phyloP scores from a whole-genome alignment of 805 yeast species.

The Pichia exigua region DNA sequence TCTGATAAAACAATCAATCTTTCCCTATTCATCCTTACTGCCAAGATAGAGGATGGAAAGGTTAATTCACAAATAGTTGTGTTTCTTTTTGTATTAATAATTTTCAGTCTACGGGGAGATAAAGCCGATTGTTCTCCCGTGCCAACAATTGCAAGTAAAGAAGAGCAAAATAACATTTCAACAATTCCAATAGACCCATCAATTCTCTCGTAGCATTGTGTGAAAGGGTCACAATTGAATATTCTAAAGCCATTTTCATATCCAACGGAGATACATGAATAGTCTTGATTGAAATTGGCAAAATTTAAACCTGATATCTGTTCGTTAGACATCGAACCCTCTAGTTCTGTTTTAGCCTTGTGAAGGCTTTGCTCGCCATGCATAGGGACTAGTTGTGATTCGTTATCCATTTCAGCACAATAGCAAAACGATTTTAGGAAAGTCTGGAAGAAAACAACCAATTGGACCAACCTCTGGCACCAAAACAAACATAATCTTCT shows the following conservation, averaged over 20 bases:
- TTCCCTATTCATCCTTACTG: constrained; percentile 74
- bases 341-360: background rate
- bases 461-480: background rate
- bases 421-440: background rate
- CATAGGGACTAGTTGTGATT: background rate
- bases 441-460: background rate
- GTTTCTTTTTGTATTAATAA: constrained; percentile 68
- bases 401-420: background rate
- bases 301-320: constrained; percentile 24
- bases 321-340: background rate
- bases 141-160: constrained; percentile 78
- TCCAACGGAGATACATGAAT: constrained; percentile 72
- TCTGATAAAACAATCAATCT: constrained; percentile 74
- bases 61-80: constrained; percentile 80
- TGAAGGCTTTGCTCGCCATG: background rate
- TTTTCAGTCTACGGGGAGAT: constrained; percentile 77
- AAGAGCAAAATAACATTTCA: constrained; percentile 87
- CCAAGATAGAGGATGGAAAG: constrained; percentile 72
- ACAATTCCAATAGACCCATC: constrained; percentile 62
- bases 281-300: constrained; percentile 80
- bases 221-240: constrained; percentile 85
- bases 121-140: constrained; percentile 65
- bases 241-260: constrained; percentile 61
- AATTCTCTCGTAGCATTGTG: constrained; percentile 49
- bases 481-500: background rate